Percentiles rank a stretch among this genome's conserved stretches.
These are phyloP conservation scores for Curvularia eragrostidis DNA, from an alignment of 2,329 filamentous ascomycete species.

Conservation along the genomic window DNA sequence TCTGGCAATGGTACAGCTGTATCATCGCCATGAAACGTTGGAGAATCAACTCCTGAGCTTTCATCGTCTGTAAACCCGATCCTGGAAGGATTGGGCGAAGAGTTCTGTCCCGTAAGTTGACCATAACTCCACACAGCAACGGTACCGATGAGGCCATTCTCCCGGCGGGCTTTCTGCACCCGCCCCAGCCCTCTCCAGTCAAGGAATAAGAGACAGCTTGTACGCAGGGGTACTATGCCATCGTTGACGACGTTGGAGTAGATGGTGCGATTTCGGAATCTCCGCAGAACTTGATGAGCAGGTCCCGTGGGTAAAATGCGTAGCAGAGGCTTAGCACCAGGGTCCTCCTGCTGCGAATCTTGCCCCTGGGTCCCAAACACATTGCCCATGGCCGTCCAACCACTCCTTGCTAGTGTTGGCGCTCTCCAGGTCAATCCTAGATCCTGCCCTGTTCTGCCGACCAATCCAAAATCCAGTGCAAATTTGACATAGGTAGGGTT, in stretches of 20 bases:
- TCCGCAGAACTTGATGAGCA: constrained; percentile 83
- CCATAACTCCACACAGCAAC: constrained; percentile 95
- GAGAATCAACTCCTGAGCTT: constrained; percentile 37
- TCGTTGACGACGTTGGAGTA: constrained; percentile 99
- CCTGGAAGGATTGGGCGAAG: constrained; percentile 63
- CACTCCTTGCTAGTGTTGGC: constrained; percentile 81
- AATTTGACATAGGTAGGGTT: constrained; percentile 98
- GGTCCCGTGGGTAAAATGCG: constrained; percentile 90
- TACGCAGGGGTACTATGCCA: constrained; percentile 92
- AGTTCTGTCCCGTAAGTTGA: constrained; percentile 77
- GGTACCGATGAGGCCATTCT: constrained; percentile 90
- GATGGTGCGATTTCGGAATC: constrained; percentile 87
- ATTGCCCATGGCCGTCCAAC: constrained; percentile 86
- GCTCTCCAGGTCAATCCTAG: constrained; percentile 93
- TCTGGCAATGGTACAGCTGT: constrained; percentile 74
- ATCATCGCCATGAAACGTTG: constrained; percentile 44
- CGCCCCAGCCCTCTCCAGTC: constrained; percentile 94
- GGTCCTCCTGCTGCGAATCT: constrained; percentile 65
- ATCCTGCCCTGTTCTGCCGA: constrained; percentile 95
- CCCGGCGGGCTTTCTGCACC: constrained; percentile 91
- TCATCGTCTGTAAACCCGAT: constrained; percentile 40
- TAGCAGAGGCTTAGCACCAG: constrained; percentile 85
- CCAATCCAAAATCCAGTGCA: constrained; percentile 91
- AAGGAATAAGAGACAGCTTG: constrained; percentile 93
- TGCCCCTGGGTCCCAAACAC: constrained; percentile 71